Percentiles rank a stretch among this genome's conserved stretches.
phyloP scores from a whole-genome alignment of 805 yeast genomes.

The Saturnispora gosingensis region DNA sequence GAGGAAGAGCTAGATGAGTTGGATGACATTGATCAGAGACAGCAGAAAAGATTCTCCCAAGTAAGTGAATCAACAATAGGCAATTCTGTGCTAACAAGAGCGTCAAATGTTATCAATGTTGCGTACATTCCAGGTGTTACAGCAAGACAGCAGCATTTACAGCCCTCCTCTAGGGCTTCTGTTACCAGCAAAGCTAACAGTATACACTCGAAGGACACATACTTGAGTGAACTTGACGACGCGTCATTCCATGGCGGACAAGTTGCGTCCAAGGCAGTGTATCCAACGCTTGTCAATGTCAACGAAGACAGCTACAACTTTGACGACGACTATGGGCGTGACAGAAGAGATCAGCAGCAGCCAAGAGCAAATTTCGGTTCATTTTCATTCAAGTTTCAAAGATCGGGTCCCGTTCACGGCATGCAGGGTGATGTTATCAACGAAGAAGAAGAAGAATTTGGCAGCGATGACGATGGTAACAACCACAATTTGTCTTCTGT shows the following conservation, averaged over 20 bases:
- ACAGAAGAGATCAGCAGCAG: not conserved
- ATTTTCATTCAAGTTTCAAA: conserved; percentile 7
- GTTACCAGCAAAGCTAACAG: conserved; percentile 19
- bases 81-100: conserved; percentile 62
- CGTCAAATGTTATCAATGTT: conserved; percentile 82
- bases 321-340: conserved; percentile 7
- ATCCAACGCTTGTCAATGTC: conserved; percentile 21
- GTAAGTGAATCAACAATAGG: conserved; percentile 32
- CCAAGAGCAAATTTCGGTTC: not conserved
- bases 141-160: conserved; percentile 28
- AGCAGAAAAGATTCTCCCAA: conserved; percentile 21
- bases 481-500: not conserved
- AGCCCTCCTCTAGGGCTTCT: conserved; percentile 22
- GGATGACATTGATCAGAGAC: conserved; percentile 14
- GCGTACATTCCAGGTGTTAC: conserved; percentile 95
- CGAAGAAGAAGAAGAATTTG: conserved; percentile 14
- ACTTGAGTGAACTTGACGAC: conserved; percentile 26
- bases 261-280: conserved; percentile 22
- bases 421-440: conserved; percentile 16
- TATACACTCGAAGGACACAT: conserved; percentile 26
- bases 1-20: not conserved
- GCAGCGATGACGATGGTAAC: not conserved
- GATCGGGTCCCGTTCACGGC: conserved; percentile 7
- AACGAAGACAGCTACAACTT: conserved; percentile 21
- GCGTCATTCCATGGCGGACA: conserved; percentile 28